Conservation (phyloP, 495 filamentous ascomycete species). For the Xylaria acuta region DNA sequence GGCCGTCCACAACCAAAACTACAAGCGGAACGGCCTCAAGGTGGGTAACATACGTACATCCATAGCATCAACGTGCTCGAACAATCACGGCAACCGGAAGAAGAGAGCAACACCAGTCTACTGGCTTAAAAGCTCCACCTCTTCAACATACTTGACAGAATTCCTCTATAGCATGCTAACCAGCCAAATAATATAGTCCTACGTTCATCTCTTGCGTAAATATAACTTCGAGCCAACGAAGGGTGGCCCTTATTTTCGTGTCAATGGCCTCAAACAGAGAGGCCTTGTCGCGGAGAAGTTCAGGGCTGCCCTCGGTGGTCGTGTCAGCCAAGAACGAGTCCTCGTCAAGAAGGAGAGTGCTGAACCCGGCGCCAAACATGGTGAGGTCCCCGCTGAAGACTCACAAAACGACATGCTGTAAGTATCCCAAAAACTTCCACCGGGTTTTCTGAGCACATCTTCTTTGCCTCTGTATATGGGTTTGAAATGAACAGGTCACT, state of each 20-base stretch:
- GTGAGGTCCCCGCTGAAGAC: slow-evolving; percentile 72
- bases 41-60: neutral
- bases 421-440: neutral
- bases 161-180: neutral
- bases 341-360: slow-evolving; percentile 58
- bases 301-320: slow-evolving; percentile 52
- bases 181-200: slow-evolving; percentile 49
- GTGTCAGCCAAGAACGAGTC: slow-evolving; percentile 48
- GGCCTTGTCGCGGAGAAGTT: slow-evolving; percentile 40
- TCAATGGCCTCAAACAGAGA: slow-evolving; percentile 46
- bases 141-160: neutral
- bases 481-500: neutral
- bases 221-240: slow-evolving; percentile 74
- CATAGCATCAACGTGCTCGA: neutral
- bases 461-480: neutral
- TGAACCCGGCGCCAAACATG: slow-evolving; percentile 40
- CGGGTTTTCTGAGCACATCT: neutral
- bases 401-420: slow-evolving; percentile 73
- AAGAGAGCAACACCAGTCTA: neutral
- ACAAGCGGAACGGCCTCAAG: slow-evolving; percentile 69
- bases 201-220: slow-evolving; percentile 72
- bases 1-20: slow-evolving; percentile 63
- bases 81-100: neutral
- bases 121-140: neutral
- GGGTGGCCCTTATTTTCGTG: slow-evolving; percentile 68